Percentiles rank a stretch among this genome's conserved stretches.
Evolutionary conservation across 371 early-diverging fungal species (phyloP).

Genomic region (Haplosporangium sp.): DNA sequence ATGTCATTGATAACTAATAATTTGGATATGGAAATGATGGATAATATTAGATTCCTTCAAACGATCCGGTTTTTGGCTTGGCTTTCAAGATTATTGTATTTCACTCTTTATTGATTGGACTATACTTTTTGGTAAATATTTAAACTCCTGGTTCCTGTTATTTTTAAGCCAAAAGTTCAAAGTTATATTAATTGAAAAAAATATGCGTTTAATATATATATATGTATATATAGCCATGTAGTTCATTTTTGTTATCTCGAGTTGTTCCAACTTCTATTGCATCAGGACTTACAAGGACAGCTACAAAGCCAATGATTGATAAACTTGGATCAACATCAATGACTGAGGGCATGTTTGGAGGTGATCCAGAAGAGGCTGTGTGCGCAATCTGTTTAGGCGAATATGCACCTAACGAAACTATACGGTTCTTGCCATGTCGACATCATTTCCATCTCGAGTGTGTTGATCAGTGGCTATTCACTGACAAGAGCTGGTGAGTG

Average conservation of each 20-base stretch:
- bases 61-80: conserved; percentile 34
- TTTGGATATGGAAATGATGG: not conserved
- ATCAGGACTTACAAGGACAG: conserved; percentile 39
- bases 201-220: too few relatives aligned
- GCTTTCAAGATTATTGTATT: conserved; percentile 49
- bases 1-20: too few relatives aligned
- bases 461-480: conserved; percentile 78
- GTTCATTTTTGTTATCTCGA: conserved; percentile 19
- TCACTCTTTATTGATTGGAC: conserved; percentile 28
- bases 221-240: conserved; percentile 29
- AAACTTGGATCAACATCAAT: conserved; percentile 33
- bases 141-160: too few relatives aligned
- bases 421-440: conserved; percentile 77
- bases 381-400: conserved; percentile 76
- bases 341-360: conserved; percentile 52
- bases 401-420: conserved; percentile 70
- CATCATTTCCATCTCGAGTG: conserved; percentile 88
- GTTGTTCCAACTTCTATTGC: conserved; percentile 24
- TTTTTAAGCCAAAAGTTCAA: too few relatives aligned
- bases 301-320: conserved; percentile 54
- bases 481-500: conserved; percentile 54
- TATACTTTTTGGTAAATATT: conserved; percentile 44
- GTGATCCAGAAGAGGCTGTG: conserved; percentile 45
- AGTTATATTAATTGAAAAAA: too few relatives aligned
- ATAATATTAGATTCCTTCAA: conserved; percentile 15